Evolutionary conservation across 2,329 filamentous ascomycete species (phyloP).

Genomic region (Domatiomyces globalis): DNA sequence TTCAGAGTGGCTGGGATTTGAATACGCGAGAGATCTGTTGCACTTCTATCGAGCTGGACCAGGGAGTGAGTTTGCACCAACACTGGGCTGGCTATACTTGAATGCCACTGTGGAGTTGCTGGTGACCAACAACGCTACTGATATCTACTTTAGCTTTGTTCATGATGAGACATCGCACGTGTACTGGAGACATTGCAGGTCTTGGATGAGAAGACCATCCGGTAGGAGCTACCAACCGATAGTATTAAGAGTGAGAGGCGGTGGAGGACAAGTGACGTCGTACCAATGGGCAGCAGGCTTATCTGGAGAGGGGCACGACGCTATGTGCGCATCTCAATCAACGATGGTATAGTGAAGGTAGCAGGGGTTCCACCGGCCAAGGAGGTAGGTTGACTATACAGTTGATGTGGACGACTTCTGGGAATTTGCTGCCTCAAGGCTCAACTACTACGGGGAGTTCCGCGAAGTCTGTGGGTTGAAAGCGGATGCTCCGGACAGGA

Average conservation of each 20-base stretch:
- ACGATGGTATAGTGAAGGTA: conserved; percentile 41
- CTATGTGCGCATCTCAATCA: conserved; percentile 42
- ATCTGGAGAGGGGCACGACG: conserved; percentile 35
- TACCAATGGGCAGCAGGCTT: conserved; percentile 44
- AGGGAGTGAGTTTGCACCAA: conserved; percentile 38
- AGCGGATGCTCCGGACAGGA: conserved; percentile 26
- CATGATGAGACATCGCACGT: conserved; percentile 46
- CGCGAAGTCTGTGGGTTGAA: conserved; percentile 34
- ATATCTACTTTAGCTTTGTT: conserved; percentile 44
- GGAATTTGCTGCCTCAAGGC: conserved; percentile 27
- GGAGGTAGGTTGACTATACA: conserved; percentile 27
- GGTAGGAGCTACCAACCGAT: conserved; percentile 32
- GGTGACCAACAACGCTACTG: conserved; percentile 24
- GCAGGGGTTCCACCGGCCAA: conserved; percentile 2
- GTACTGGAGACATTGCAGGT: conserved; percentile 33
- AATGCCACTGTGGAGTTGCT: conserved; percentile 42
- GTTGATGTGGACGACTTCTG: conserved; percentile 31
- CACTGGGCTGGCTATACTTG: conserved; percentile 45
- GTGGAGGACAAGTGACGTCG: conserved; percentile 42
- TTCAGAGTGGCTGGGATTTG: conserved; percentile 41
- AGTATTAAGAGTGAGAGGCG: conserved; percentile 31
- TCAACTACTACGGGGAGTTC: conserved; percentile 34
- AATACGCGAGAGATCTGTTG: conserved; percentile 44
- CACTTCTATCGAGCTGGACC: conserved; percentile 47
- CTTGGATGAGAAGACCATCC: conserved; percentile 33